Conservation (phyloP, 306 rosid species). For the Pyrus betulifolia region DNA sequence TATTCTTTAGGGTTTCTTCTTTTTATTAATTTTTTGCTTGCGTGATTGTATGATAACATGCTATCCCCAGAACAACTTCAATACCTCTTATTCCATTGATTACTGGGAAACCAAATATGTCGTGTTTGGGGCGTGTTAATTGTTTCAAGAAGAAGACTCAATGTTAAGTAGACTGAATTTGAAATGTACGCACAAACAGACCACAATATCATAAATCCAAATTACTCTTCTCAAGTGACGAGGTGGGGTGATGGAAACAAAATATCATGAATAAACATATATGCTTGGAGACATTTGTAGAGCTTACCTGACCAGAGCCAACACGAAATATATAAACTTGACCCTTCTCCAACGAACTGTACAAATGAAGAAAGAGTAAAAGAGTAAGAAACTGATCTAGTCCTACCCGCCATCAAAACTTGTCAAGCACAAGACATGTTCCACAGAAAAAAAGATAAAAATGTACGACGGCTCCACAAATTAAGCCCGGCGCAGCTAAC, state of each 20-base stretch:
- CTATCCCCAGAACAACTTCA: not conserved
- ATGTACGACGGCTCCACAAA: not conserved
- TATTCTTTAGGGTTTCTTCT: not conserved
- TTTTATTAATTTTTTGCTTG: not conserved
- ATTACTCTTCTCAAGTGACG: not conserved
- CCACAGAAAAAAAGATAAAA: not conserved
- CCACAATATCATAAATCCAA: not conserved
- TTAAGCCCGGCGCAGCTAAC: not conserved
- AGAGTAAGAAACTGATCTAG: not conserved
- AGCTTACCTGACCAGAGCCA: constrained; percentile 81
- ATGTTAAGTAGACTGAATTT: not conserved
- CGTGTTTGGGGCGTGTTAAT: not conserved
- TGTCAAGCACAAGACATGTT: not conserved
- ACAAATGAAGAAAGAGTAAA: constrained; percentile 3
- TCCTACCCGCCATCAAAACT: not conserved
- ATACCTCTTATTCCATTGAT: not conserved
- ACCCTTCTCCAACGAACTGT: constrained; percentile 92
- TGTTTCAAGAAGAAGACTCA: not conserved
- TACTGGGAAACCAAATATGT: not conserved
- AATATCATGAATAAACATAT: not conserved
- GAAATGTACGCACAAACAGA: not conserved
- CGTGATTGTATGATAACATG: not conserved
- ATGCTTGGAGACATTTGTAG: not conserved
- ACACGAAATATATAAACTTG: constrained; percentile 72
- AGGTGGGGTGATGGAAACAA: not conserved